Evolutionary conservation across 2,329 filamentous ascomycete species (phyloP).

Genomic region (Colletotrichum truncatum): DNA sequence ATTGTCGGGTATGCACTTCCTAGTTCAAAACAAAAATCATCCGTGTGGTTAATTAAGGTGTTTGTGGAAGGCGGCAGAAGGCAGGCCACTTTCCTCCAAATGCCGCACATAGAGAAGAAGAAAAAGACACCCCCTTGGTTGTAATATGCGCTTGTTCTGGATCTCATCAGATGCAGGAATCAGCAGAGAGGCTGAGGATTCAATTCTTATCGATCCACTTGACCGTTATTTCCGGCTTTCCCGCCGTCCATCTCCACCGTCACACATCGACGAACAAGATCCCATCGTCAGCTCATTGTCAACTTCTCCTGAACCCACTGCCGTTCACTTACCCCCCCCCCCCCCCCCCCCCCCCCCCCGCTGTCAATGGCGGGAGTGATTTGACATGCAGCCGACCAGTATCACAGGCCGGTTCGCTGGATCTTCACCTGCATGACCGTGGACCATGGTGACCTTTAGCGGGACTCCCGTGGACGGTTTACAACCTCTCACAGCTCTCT

Average conservation of each 20-base stretch:
- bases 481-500: background rate
- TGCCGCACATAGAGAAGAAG: too few relatives aligned
- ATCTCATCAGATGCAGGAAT: background rate
- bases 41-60: too few relatives aligned
- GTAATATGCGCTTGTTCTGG: too few relatives aligned
- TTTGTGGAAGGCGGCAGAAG: background rate
- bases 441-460: conserved; percentile 1
- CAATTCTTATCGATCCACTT: background rate
- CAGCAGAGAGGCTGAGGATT: background rate
- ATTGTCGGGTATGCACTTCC: too few relatives aligned
- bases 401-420: conserved; percentile 8
- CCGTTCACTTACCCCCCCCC: background rate
- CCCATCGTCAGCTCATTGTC: conserved; percentile 7
- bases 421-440: conserved; percentile 10
- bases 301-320: background rate
- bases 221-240: conserved; percentile 10
- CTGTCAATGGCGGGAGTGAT: conserved; percentile 11
- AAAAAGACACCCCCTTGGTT: too few relatives aligned
- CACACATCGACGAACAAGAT: background rate
- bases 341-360: background rate
- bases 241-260: background rate
- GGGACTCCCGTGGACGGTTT: background rate
- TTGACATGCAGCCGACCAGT: conserved; percentile 20
- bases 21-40: too few relatives aligned
- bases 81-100: background rate